Conservation (phyloP, 2,329 filamentous ascomycete species). For the Ploettnerulaceae sp. region DNA sequence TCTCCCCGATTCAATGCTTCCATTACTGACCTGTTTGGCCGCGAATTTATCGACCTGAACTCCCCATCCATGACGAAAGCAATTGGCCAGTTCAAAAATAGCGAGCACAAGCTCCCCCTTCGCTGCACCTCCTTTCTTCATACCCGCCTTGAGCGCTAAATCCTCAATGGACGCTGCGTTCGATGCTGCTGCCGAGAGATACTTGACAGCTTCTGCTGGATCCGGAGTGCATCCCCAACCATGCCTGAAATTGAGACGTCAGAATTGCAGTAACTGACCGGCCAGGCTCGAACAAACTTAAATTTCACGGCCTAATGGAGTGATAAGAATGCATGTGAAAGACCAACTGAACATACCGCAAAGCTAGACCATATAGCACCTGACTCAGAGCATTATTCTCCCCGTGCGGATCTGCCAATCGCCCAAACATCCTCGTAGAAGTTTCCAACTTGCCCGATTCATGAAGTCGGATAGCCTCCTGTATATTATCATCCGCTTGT, state of each 20-base stretch:
- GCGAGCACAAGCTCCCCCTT: constrained; percentile 95
- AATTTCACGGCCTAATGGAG: no score
- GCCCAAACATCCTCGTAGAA: constrained; percentile 82
- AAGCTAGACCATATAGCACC: constrained; percentile 88
- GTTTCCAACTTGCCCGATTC: constrained; percentile 73
- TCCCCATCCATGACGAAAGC: constrained; percentile 93
- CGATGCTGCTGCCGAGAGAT: constrained; percentile 81
- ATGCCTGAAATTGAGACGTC: constrained; percentile 52
- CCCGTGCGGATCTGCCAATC: constrained; percentile 75
- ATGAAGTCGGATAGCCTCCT: constrained; percentile 91
- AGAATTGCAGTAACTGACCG: constrained; percentile 16
- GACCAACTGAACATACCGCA: constrained; percentile 56
- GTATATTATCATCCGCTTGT: constrained; percentile 66
- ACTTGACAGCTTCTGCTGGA: constrained; percentile 68
- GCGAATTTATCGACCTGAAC: constrained; percentile 80
- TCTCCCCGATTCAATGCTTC: constrained; percentile 25
- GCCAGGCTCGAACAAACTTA: no score
- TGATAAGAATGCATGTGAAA: constrained; percentile 9
- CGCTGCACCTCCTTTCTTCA: constrained; percentile 88
- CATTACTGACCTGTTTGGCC: constrained; percentile 58
- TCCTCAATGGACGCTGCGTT: constrained; percentile 87
- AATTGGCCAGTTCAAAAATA: constrained; percentile 91
- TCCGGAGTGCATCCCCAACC: constrained; percentile 85
- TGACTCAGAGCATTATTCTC: constrained; percentile 92
- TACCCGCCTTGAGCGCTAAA: constrained; percentile 75